A percentile compares a stretch with the other conserved stretches of the same genome.
These are phyloP conservation scores for Circinella umbellata DNA, from an alignment of 371 early-diverging fungal species.

Conservation along the genomic window DNA sequence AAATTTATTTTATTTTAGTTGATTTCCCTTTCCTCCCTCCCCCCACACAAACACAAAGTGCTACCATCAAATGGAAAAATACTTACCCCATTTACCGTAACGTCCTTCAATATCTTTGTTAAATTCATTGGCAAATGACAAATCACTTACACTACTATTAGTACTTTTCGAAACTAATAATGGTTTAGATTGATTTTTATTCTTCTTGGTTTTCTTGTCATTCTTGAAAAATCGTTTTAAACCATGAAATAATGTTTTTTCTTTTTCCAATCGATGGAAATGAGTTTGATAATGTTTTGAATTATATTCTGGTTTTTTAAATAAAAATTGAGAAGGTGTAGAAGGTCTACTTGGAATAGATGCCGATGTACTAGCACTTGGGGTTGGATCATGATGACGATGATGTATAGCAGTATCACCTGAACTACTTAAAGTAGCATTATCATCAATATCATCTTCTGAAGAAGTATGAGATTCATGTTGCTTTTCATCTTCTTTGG, in stretches of 20 bases:
- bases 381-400: background rate
- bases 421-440: background rate
- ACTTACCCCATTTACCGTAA: slow-evolving; percentile 38
- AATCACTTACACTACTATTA: slow-evolving; percentile 9
- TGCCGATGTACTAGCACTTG: background rate
- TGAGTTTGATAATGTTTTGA: slow-evolving; percentile 33
- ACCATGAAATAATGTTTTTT: slow-evolving; percentile 43
- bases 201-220: background rate
- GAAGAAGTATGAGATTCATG: slow-evolving; percentile 17
- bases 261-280: slow-evolving; percentile 29
- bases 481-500: background rate
- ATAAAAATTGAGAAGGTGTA: slow-evolving; percentile 37
- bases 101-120: slow-evolving; percentile 31
- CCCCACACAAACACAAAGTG: background rate
- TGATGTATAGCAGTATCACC: too few relatives aligned
- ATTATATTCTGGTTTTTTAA: slow-evolving; percentile 33
- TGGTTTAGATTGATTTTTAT: background rate
- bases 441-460: slow-evolving; percentile 5
- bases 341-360: slow-evolving; percentile 10
- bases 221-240: slow-evolving; percentile 45
- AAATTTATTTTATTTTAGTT: background rate
- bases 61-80: background rate
- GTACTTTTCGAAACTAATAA: background rate
- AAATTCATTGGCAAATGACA: slow-evolving; percentile 33
- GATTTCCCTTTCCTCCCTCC: too few relatives aligned